Conservation (phyloP, 352 stramenopile genomes). For the Globisporangium nodosum region DNA sequence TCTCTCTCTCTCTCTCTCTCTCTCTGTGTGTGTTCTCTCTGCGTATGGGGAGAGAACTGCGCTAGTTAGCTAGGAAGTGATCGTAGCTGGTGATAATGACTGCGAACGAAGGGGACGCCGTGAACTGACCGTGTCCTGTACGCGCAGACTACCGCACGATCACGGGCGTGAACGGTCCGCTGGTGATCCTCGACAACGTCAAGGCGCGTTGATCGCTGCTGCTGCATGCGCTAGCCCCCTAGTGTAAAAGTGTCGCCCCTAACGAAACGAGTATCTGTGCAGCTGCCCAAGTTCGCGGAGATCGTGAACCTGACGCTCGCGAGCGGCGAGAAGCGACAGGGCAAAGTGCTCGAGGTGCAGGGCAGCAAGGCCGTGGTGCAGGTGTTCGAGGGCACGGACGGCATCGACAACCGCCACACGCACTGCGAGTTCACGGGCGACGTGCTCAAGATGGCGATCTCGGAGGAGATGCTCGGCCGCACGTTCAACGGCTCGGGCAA, state of each 20-base stretch:
- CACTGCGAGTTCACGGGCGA: slow-evolving; percentile 98
- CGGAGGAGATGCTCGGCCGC: slow-evolving; percentile 97
- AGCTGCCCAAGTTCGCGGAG: slow-evolving; percentile 96
- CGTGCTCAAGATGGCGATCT: slow-evolving; percentile 99
- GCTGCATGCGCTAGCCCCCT: not conserved
- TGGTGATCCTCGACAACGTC: slow-evolving; percentile 99
- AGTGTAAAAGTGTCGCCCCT: no score
- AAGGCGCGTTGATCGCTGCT: slow-evolving; percentile 70
- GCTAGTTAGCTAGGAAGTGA: no score
- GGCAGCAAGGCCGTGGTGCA: slow-evolving; percentile 94
- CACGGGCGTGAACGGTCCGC: slow-evolving; percentile 96
- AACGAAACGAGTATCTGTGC: not conserved
- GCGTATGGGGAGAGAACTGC: not conserved
- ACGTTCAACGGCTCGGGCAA: slow-evolving; percentile 98
- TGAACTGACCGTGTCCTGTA: slow-evolving; percentile 10
- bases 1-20: no score
- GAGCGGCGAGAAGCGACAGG: slow-evolving; percentile 92
- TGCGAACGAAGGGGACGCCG: not conserved
- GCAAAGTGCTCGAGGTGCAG: slow-evolving; percentile 96
- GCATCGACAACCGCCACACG: slow-evolving; percentile 99
- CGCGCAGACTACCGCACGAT: slow-evolving; percentile 95
- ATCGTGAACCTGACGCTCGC: slow-evolving; percentile 98
- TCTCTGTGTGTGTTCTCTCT: no score
- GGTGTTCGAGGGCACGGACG: slow-evolving; percentile 98
- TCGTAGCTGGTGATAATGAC: no score